Evolutionary conservation across 2,329 filamentous ascomycete species (phyloP), one percentile per base, ranked within the genome.

Genomic region (Keithomyces neogunnii): DNA sequence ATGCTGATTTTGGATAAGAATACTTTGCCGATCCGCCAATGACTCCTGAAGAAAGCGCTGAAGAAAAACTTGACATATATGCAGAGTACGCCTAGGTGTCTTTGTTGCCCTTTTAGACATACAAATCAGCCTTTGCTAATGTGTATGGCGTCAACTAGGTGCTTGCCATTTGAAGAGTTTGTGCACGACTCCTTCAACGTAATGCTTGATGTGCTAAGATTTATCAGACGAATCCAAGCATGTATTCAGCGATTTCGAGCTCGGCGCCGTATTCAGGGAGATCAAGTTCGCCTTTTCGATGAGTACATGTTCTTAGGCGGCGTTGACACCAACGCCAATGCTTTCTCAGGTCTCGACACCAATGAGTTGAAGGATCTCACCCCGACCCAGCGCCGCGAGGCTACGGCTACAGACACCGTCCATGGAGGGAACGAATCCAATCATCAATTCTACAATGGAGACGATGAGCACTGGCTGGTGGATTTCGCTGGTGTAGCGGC

Each of bases 231-330:
- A 45, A 89, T 97, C 40, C 85, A 96, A 62, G 79, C 84, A 30
- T 93, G 89, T 45, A 86, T 97, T 50, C 84, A 90, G 57, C 85
- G 89, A 11, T 99, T 85, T 69, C 82, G 86, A 55, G 76, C 80
- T 36, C 86, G 84, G 45, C 86, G 91, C 33, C 90, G 88, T 57
- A 78, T 96, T 53, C 80, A 86, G 53, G 66, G 73, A 10, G 73
- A 81, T 3, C 82, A 82, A 29, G 66, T 73, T 4, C 72, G 77
- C 19, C 71, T 90, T 35, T 93, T 99, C 68, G 77, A 81, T 61
- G 88, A 87, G 56, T 96, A 93, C 62, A 79, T 97, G 52, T 77
- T 81, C 36, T 85, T 92, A 44, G 93, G 93, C 3, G 92, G 93
- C 3, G 78, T 99, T 40, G 84, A 89, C 43, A 72, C 77, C 6